Base-by-base conservation (phyloP, 2,329 filamentous ascomycete genomes). In the Aspergillus brasiliensis region DNA sequence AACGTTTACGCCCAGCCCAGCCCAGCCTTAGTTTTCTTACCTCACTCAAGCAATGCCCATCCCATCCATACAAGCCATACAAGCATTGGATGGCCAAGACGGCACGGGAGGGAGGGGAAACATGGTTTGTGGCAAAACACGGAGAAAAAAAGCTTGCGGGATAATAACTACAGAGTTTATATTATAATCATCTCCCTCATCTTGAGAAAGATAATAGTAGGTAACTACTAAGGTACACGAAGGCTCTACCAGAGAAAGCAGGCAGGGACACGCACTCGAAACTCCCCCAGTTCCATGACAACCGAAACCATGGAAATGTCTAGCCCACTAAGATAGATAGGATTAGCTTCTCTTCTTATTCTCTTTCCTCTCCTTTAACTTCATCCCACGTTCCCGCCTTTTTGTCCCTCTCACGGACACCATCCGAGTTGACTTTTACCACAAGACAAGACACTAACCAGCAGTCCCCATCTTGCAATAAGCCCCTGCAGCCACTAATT, bases 371-470 rank as follows among this genome's bases (percentile, higher is more conserved):
- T 10, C 8, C 46, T 11, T 27, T 25, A 10, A 10, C 8, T 8
- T 28, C 25, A 17, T 48, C 44, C 42, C 44, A 47, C 23, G 27
- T 17, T 28, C 25, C 46, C 46, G 46, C 46, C 46, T n/a, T 34
- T 34, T 34, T 34, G 11, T n/a, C 31, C 31, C 28, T 15, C 11
- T 5, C 31, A 11, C 46, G 46, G 25, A 27, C 46, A 31, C 27
- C 46, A 49, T 48, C 23, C 44, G 44, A 48, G 15, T 3, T n/a
- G n/a, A n/a, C n/a, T n/a, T n/a, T n/a, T 34, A 34, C 31, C 46
- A 17, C 46, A 49, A 49, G 46, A 49, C 44, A 21, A 58, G 54
- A 54, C 55, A 60, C 53, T 40, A 61, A 51, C 61, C 61, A 62
- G 61, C 58, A 60, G 58, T 60, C 52, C 49, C 60, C 54, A 28